Evolutionary conservation across 805 yeast species (phyloP).

Genomic region (Jamesozyma jinghongensis): DNA sequence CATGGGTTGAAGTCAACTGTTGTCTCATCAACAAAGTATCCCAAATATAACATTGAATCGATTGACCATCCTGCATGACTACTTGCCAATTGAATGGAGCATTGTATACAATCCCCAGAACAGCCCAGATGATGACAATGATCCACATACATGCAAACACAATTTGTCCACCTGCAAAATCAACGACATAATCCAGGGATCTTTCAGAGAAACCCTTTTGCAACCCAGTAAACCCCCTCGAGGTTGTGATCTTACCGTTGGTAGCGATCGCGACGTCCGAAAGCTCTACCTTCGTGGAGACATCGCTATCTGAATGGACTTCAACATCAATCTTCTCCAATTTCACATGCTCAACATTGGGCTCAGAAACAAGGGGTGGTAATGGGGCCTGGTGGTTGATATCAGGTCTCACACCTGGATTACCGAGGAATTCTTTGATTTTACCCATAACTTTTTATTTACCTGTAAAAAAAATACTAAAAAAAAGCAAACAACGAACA

Average conservation of each 20-base stretch:
- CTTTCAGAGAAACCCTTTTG: slow-evolving; percentile 17
- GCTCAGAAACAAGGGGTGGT: no score
- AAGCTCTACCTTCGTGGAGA: slow-evolving; percentile 8
- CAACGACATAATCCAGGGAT: slow-evolving; percentile 20
- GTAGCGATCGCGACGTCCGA: slow-evolving; percentile 10
- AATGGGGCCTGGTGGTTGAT: slow-evolving; percentile 8
- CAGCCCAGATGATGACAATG: slow-evolving; percentile 23
- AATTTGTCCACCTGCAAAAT: slow-evolving; percentile 22
- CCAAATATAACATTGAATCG: slow-evolving; percentile 34
- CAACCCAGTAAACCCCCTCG: slow-evolving; percentile 23
- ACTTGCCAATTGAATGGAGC: slow-evolving; percentile 34
- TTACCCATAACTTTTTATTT: slow-evolving; percentile 12
- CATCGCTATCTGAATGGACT: slow-evolving; percentile 11
- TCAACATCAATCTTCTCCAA: background rate
- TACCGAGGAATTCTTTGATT: slow-evolving; percentile 17
- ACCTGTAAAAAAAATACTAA: background rate
- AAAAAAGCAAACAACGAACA: background rate
- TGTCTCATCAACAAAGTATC: slow-evolving; percentile 36
- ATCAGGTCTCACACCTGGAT: slow-evolving; percentile 13
- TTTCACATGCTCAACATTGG: background rate
- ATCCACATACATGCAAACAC: slow-evolving; percentile 24
- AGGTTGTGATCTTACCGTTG: slow-evolving; percentile 14
- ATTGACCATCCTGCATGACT: slow-evolving; percentile 36
- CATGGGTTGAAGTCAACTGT: slow-evolving; percentile 27
- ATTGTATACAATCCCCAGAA: slow-evolving; percentile 22